These are phyloP conservation scores for Sarocladium kiliense DNA, from an alignment of 2,329 filamentous ascomycete species.

Conservation along the genomic window DNA sequence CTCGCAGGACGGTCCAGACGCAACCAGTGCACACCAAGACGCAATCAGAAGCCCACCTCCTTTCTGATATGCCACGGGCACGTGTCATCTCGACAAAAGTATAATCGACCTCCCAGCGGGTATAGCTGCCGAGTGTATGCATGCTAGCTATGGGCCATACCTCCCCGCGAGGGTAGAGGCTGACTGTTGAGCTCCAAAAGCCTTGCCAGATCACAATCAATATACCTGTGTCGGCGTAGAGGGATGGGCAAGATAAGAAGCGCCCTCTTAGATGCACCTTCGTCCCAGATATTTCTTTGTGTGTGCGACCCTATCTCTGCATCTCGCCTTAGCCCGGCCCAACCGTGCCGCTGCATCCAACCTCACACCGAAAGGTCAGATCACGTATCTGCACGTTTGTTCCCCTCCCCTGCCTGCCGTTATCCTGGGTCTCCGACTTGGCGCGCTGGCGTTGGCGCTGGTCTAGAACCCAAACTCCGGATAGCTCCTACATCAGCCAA, in stretches of 20 bases:
- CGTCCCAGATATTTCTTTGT: too few species aligned
- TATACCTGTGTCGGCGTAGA: too few species aligned
- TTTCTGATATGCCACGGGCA: neutral
- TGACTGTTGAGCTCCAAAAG: too few species aligned
- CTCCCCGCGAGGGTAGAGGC: too few species aligned
- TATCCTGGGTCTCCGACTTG: neutral
- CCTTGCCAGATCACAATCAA: too few species aligned
- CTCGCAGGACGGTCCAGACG: slow-evolving; percentile 2
- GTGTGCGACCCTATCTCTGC: neutral
- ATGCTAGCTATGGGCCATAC: neutral
- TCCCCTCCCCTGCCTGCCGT: neutral
- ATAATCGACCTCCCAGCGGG: neutral
- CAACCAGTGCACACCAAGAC: neutral
- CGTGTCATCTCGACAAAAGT: slow-evolving; percentile 6
- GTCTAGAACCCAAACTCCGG: slow-evolving; percentile 6
- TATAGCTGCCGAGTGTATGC: neutral
- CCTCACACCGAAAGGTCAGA: neutral
- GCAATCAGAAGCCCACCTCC: neutral
- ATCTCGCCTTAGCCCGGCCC: neutral
- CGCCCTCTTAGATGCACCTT: too few species aligned
- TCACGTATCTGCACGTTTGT: neutral
- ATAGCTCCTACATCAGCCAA: neutral
- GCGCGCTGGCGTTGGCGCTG: neutral
- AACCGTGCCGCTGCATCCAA: neutral
- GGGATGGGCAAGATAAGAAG: too few species aligned